Conservation (phyloP, 768 basidiomycete species). For the Termitomyces sp. region DNA sequence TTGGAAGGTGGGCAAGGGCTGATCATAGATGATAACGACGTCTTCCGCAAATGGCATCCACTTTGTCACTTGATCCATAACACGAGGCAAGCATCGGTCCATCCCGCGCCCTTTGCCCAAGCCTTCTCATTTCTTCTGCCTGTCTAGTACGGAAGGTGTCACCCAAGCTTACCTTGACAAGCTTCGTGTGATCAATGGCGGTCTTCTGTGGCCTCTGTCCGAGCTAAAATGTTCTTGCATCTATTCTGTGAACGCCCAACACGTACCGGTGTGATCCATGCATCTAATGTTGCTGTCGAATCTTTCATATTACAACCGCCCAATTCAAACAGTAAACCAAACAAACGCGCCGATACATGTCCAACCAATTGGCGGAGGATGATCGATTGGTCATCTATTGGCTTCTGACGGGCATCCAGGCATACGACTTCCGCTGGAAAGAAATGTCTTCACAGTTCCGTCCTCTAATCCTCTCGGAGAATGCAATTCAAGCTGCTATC, state of each 20-base stretch:
- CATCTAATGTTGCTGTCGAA: neutral
- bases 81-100: too few species aligned
- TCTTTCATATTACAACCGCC: conserved; percentile 4
- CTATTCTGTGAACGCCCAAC: too few species aligned
- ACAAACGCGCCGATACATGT: conserved; percentile 7
- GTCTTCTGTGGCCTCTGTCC: neutral
- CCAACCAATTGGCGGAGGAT: neutral
- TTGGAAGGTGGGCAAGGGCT: too few species aligned
- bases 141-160: neutral
- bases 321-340: neutral
- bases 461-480: too few species aligned
- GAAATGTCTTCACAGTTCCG: too few species aligned
- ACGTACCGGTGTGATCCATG: neutral
- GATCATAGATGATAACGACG: too few species aligned
- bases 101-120: too few species aligned
- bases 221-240: neutral
- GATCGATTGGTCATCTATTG: neutral
- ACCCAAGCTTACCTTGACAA: neutral
- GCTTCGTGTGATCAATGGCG: neutral
- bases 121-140: too few species aligned
- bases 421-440: too few species aligned
- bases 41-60: conserved; percentile 8
- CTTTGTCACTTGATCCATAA: conserved; percentile 19
- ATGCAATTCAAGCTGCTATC: too few species aligned
- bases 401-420: too few species aligned